These are phyloP conservation scores for Aphanomyces stellatus DNA, from an alignment of 352 stramenopile genomes.

Conservation along the genomic window DNA sequence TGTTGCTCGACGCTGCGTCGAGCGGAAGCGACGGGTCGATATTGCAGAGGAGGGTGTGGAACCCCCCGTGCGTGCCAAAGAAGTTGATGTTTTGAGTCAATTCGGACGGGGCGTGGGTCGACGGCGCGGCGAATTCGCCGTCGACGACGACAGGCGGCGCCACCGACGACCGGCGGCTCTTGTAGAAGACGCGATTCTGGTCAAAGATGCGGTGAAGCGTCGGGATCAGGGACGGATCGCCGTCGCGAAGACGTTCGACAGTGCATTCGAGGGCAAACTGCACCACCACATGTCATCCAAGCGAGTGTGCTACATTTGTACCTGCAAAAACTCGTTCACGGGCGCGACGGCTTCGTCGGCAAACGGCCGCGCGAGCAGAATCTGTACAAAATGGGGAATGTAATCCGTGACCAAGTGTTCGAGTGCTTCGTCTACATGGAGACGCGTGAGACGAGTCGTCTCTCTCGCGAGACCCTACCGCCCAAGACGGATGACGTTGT, in stretches of 20 bases:
- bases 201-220: constrained; percentile 51
- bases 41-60: constrained; percentile 39
- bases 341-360: constrained; percentile 22
- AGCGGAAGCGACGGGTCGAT: constrained; percentile 23
- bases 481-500: constrained; percentile 3
- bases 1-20: neutral
- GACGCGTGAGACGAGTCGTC: neutral
- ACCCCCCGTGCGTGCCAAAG: constrained; percentile 47
- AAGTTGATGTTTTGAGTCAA: constrained; percentile 33
- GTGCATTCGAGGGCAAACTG: constrained; percentile 30
- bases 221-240: constrained; percentile 33
- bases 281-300: no score
- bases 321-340: constrained; percentile 44
- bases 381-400: constrained; percentile 45
- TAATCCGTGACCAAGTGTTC: constrained; percentile 46
- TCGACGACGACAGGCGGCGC: constrained; percentile 15
- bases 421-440: constrained; percentile 19
- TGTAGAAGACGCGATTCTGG: constrained; percentile 48
- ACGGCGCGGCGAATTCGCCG: neutral
- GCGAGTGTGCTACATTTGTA: no score
- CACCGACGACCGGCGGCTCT: neutral
- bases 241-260: constrained; percentile 26
- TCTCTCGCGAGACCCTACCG: no score
- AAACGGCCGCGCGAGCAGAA: constrained; percentile 37
- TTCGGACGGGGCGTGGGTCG: neutral